Base-by-base conservation (phyloP, 2,329 filamentous ascomycete genomes). In the Basipetospora chlamydospora region DNA sequence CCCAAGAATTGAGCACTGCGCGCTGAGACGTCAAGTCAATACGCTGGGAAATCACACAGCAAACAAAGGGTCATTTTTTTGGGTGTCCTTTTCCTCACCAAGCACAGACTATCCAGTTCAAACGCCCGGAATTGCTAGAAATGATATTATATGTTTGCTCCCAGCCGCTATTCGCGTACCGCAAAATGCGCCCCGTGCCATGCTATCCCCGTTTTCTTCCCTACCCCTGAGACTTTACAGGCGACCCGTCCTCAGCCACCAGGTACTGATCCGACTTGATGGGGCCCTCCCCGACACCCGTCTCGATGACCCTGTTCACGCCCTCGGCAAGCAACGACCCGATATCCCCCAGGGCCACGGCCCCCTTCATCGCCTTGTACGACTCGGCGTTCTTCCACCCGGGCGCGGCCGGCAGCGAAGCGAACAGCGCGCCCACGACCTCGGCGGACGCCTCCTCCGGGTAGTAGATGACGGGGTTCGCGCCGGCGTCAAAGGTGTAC, bases 401-500 rank as follows among this genome's bases (percentile, higher is more conserved):
- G 7, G 72, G 67, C n/a, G 78, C 67, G 20, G 64, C 57, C 1
- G 59, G 64, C 17, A 88, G 54, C 13, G 81, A 64, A 26, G 63
- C 61, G 61, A 83, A 81, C 59, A 98, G 81, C 1, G 77, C 72
- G 7, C 86, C 87, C 0, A 86, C 73, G 3, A 96, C 78, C 3
- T 69, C 58, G 28, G 70, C 67, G 43, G 77, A 70, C 47, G 93
- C 73, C 64, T 87, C 69, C 53, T 87, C 81, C 28, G 87, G 71
- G 53, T 93, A 96, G 66, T 98, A 98, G 35, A 98, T 76, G 35
- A 98, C 92, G 28, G 86, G 86, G 60, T 98, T 98, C 38, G 90
- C 90, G 36, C 90, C 90, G 0, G 90, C 90, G 53, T 98, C 90
- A 51, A 96, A 98, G 0, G 90, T 98, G 58, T 98, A 98, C 3